Evolutionary conservation across 345 rosid species (phyloP).

Genomic region (Cardamine chenopodiifolia): DNA sequence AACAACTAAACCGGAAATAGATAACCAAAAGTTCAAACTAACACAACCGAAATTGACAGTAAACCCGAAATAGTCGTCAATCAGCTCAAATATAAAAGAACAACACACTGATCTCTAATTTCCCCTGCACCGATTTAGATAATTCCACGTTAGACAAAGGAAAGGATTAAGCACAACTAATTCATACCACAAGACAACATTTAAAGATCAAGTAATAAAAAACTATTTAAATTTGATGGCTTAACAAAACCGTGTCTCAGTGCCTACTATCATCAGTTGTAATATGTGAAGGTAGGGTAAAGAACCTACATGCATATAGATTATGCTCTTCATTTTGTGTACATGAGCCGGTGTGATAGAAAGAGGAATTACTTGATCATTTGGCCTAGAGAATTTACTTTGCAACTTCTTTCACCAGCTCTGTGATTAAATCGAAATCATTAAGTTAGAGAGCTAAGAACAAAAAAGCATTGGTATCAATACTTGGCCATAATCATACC

Average conservation of each 20-base stretch:
- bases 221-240: background rate
- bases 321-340: slow-evolving; percentile 23
- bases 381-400: slow-evolving; percentile 26
- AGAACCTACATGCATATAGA: slow-evolving; percentile 36
- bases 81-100: slow-evolving; percentile 15
- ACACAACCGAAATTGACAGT: slow-evolving; percentile 25
- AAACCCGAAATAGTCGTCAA: slow-evolving; percentile 16
- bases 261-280: background rate
- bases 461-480: background rate
- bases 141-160: background rate
- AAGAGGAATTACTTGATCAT: slow-evolving; percentile 39
- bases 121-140: slow-evolving; percentile 35
- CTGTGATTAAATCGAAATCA: slow-evolving; percentile 22
- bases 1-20: slow-evolving; percentile 18
- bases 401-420: slow-evolving; percentile 38
- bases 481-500: slow-evolving; percentile 41
- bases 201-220: background rate
- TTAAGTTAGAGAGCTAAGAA: background rate
- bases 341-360: slow-evolving; percentile 27
- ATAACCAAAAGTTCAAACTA: slow-evolving; percentile 18
- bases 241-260: background rate
- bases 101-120: slow-evolving; percentile 34
- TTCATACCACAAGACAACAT: background rate
- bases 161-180: background rate
- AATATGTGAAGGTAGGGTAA: slow-evolving; percentile 8